Evolutionary conservation across 73 alveolate genomes (phyloP).

Genomic region (Symbiodinium natans): DNA sequence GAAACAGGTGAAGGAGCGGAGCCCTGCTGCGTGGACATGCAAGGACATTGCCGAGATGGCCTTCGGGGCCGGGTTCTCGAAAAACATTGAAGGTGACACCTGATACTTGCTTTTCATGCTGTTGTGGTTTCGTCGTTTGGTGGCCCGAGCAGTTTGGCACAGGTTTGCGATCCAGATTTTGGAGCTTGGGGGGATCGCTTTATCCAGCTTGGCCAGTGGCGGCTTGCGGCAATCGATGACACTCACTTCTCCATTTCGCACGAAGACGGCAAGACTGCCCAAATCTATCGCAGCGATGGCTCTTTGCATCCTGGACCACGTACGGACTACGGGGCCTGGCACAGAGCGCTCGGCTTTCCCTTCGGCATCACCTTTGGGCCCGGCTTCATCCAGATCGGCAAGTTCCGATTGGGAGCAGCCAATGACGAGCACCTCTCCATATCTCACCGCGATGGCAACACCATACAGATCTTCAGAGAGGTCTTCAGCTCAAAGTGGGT

Average conservation of each 20-base stretch:
- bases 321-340: conserved; percentile 3
- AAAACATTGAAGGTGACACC: neutral
- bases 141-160: neutral
- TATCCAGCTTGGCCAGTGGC: conserved; percentile 26
- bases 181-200: conserved; percentile 24
- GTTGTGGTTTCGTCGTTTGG: neutral
- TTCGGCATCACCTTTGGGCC: neutral
- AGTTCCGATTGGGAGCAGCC: neutral
- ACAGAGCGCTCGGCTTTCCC: neutral
- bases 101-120: neutral
- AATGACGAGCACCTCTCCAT: neutral
- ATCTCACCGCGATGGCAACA: neutral
- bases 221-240: neutral
- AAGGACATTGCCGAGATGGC: conserved; percentile 7
- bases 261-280: neutral
- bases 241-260: neutral
- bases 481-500: neutral
- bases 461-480: neutral
- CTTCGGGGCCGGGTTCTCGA: neutral
- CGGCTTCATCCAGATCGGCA: conserved; percentile 6
- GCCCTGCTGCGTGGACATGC: conserved; percentile 3
- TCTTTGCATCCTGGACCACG: conserved; percentile 23
- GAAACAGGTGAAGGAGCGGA: neutral
- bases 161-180: neutral
- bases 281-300: conserved; percentile 7